phyloP scores from a whole-genome alignment of 495 filamentous ascomycete genomes.

The Penicillium waksmanii region DNA sequence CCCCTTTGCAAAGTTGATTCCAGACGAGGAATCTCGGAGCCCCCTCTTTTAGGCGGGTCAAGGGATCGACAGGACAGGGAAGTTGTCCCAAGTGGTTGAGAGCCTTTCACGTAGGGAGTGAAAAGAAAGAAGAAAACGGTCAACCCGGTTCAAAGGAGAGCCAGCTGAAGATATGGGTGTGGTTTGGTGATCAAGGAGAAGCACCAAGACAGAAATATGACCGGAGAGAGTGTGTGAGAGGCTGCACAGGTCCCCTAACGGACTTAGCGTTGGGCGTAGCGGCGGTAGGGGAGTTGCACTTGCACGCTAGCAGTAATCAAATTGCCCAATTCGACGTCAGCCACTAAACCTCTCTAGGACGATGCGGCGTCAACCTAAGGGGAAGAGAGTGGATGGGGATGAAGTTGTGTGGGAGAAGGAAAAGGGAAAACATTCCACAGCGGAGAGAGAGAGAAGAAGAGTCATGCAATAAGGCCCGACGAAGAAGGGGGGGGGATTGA shows the following conservation, averaged over 20 bases:
- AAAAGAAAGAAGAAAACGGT: conserved; percentile 11
- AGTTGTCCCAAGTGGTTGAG: neutral
- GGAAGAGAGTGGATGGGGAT: neutral
- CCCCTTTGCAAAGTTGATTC: neutral
- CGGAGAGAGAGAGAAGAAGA: neutral
- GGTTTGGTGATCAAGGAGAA: no score
- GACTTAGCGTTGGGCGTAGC: conserved; percentile 12
- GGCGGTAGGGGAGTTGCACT: conserved; percentile 1
- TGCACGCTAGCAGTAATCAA: conserved; percentile 1
- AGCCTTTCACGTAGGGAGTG: neutral
- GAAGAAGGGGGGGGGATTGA: neutral
- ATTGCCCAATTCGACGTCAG: neutral
- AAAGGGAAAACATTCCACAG: neutral
- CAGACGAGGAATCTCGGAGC: neutral
- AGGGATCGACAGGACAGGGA: conserved; percentile 26
- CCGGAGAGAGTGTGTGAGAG: no score
- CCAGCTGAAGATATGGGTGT: neutral
- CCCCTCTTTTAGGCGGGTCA: conserved; percentile 25
- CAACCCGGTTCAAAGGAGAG: neutral
- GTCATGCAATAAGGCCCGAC: neutral
- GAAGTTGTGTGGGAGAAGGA: neutral
- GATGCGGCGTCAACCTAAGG: conserved; percentile 6
- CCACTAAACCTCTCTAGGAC: neutral
- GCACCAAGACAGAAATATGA: no score
- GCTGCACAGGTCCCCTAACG: neutral